Conservation (phyloP, 2,329 filamentous ascomycete genomes). For the Aplosporella prunicola region DNA sequence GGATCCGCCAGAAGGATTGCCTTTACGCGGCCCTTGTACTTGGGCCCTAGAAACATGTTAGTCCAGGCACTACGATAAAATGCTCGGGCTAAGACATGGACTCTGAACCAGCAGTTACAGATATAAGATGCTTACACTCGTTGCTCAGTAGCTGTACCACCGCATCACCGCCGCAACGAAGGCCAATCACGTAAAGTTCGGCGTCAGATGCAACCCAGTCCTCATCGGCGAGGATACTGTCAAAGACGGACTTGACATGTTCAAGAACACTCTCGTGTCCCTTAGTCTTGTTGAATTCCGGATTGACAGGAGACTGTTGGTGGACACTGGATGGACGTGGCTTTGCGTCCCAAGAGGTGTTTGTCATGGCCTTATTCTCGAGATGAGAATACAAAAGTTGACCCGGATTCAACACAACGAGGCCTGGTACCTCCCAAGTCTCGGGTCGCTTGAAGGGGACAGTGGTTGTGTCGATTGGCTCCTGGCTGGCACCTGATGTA, state of each 20-base stretch:
- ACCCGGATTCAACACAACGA: constrained; percentile 71
- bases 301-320: constrained; percentile 23
- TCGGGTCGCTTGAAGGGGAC: constrained; percentile 2
- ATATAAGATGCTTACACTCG: background rate
- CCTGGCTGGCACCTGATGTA: constrained; percentile 1
- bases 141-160: background rate
- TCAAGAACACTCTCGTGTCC: constrained; percentile 47
- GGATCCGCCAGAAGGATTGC: constrained; percentile 6
- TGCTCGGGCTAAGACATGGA: no score
- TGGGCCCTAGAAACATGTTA: background rate
- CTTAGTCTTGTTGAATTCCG: constrained; percentile 50
- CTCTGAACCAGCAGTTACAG: no score
- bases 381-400: constrained; percentile 68
- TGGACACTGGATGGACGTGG: constrained; percentile 48
- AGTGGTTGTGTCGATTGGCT: constrained; percentile 9
- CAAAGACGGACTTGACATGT: constrained; percentile 61
- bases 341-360: constrained; percentile 46
- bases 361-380: constrained; percentile 50
- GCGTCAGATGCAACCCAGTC: constrained; percentile 40
- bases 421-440: constrained; percentile 36
- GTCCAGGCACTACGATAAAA: no score
- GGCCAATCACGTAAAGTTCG: constrained; percentile 59
- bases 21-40: constrained; percentile 5
- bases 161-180: constrained; percentile 26
- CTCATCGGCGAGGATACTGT: constrained; percentile 45